A percentile compares a stretch with the other conserved stretches of the same genome.
Conservation (phyloP, 148 eudicot genomes). For the Amaranthus palmeri region DNA sequence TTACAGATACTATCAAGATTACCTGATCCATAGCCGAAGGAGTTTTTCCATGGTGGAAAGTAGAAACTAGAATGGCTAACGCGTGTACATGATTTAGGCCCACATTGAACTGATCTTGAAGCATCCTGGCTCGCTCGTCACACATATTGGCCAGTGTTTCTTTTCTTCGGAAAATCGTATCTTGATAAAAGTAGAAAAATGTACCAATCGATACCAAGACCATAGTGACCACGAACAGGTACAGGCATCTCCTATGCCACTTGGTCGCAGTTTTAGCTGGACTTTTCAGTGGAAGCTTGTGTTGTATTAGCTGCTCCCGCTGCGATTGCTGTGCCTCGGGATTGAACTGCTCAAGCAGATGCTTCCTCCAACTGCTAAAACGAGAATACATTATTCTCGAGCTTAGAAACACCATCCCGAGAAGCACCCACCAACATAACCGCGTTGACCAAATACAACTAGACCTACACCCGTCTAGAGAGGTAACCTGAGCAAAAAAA, state of each 20-base stretch:
- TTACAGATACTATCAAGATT: not conserved
- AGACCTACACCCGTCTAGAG: slow-evolving; percentile 15
- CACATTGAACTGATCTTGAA: slow-evolving; percentile 93
- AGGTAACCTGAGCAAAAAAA: slow-evolving; percentile 17
- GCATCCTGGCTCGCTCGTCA: slow-evolving; percentile 88
- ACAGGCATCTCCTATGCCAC: slow-evolving; percentile 50
- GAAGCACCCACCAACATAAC: slow-evolving; percentile 41
- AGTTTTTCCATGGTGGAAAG: slow-evolving; percentile 73
- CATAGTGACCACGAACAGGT: slow-evolving; percentile 34
- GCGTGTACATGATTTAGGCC: slow-evolving; percentile 98
- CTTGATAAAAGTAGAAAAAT: slow-evolving; percentile 37
- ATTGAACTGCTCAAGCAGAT: slow-evolving; percentile 20
- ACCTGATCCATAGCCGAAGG: slow-evolving; percentile 94
- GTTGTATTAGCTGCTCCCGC: slow-evolving; percentile 34
- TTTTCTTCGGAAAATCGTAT: slow-evolving; percentile 39
- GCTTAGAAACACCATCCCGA: slow-evolving; percentile 35
- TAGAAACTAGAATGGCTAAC: slow-evolving; percentile 75
- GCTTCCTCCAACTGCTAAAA: slow-evolving; percentile 26
- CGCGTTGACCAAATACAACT: slow-evolving; percentile 30
- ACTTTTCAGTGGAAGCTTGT: slow-evolving; percentile 37
- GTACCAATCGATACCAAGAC: slow-evolving; percentile 32
- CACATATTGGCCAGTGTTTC: slow-evolving; percentile 81
- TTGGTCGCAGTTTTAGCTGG: slow-evolving; percentile 41
- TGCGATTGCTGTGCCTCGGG: slow-evolving; percentile 29
- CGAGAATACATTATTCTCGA: slow-evolving; percentile 23